Evolutionary conservation across 441 rosid species (phyloP), one percentile per base, ranked within the genome.

Genomic region (Eutrema salsugineum): DNA sequence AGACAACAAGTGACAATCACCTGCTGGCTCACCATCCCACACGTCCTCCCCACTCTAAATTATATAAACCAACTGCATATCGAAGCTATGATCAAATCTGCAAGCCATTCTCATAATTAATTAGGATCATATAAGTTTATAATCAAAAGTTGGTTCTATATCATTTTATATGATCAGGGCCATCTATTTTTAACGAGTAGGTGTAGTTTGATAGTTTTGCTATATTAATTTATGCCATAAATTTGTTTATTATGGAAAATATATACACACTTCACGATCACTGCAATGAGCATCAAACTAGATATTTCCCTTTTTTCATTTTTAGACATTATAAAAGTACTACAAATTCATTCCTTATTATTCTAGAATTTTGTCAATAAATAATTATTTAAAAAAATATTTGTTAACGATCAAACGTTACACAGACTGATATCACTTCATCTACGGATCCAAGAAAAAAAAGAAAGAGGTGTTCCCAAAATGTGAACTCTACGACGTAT

Each of bases 1-100:
- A 67, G 73, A 74, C 78, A 74, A 73, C 39, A 30, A 66, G 62
- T 58, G 47, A 74, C 68, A 59, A 69, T 60, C 68, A 59, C 63
- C 28, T 74, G 63, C 55, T 74, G 49, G 73, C 57, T 74, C 73
- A 67, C 68, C 57, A 50, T 66, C 68, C 40, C 72, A 32, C 77
- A 65, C 78, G 54, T 49, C 72, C 61, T 58, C 67, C 32, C 70
- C 32, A 66, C 67, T 58, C 49, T 30, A 16, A 3, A 9, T 8
- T 28, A 39, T 46, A n/a, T 57, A 65, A 54, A 24, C 32, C 5
- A 42, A 10, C 40, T 35, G 49, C 20, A 35, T 44, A 65, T 24
- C 65, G 27, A 32, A 17, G 30, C 38, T 47, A 47, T 47, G 32
- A 46, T 15, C 38, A 39, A 9, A 48, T 43, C 5, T 47, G 3